phyloP scores from a whole-genome alignment of 2,329 filamentous ascomycete species.

The Bipolaris gigantea region DNA sequence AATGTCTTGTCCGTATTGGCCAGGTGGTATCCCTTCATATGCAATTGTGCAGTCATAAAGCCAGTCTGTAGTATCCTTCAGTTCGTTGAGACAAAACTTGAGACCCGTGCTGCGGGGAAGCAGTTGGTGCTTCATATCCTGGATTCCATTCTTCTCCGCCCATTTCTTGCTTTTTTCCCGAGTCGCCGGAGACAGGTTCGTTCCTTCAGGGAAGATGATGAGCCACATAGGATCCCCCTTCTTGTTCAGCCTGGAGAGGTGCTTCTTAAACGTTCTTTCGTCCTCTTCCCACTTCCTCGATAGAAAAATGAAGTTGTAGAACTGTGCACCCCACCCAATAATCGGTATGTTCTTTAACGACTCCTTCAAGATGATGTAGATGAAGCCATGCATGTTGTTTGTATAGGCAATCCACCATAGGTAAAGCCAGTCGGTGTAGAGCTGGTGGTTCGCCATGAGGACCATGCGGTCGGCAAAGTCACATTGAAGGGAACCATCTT shows the following conservation, averaged over 20 bases:
- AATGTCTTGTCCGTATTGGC: slow-evolving; percentile 82
- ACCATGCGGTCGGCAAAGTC: slow-evolving; percentile 80
- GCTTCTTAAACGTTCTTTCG: slow-evolving; percentile 72
- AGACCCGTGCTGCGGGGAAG: slow-evolving; percentile 79
- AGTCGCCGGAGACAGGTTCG: slow-evolving; percentile 74
- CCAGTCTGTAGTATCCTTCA: slow-evolving; percentile 75
- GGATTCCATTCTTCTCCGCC: slow-evolving; percentile 74
- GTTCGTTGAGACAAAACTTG: slow-evolving; percentile 75
- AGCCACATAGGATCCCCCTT: slow-evolving; percentile 85
- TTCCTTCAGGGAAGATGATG: slow-evolving; percentile 84
- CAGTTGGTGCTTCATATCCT: slow-evolving; percentile 73
- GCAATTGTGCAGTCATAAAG: slow-evolving; percentile 93
- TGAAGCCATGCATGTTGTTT: slow-evolving; percentile 77
- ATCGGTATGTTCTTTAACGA: slow-evolving; percentile 80
- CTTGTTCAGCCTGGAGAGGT: slow-evolving; percentile 69
- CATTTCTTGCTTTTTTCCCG: slow-evolving; percentile 71
- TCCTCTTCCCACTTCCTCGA: slow-evolving; percentile 86
- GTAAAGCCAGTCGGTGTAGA: slow-evolving; percentile 91
- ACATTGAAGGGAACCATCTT: slow-evolving; percentile 74
- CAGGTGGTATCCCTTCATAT: slow-evolving; percentile 80
- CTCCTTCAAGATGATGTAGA: slow-evolving; percentile 90
- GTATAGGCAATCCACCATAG: slow-evolving; percentile 94
- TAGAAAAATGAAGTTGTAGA: slow-evolving; percentile 89
- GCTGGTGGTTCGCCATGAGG: slow-evolving; percentile 83
- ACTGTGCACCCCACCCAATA: slow-evolving; percentile 78